Base-by-base conservation (phyloP, 495 filamentous ascomycete species). In the Copromyces sp. region DNA sequence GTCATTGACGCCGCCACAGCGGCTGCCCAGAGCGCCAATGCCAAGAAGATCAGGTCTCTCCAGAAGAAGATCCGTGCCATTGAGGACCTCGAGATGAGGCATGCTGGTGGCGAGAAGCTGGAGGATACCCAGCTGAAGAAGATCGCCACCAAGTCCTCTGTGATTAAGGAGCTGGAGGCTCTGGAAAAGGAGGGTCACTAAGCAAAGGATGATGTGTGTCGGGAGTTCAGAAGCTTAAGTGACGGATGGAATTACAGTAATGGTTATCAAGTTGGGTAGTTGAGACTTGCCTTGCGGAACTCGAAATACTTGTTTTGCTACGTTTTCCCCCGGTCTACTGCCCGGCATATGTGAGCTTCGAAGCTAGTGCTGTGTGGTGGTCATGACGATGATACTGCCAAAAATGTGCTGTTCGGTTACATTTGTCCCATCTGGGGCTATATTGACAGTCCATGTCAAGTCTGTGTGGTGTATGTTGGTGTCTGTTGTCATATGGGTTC, bases 91-190 rank as follows among this genome's bases (percentile, higher is more conserved):
- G 97, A 98, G 86, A 95, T 97, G 94, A 88, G 95, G 70, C 89
- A 93, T 74, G 95, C 95, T 4, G 89, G 89, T 42, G 96, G 95
- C 12, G 95, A 99, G 87, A 98, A 97, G 84, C 80, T 99, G 72
- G 95, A 99, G 82, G 94, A 97, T 80, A 99, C 95, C 68, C 95
- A 99, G 85, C 89, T 98, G 86, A 96, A 95, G 88, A 99, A 99
- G 87, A 99, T 99, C 74, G 87, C 88, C 29, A 99, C 94, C 5
- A 96, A 98, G 84, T 85, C 89, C 40, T 79, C 85, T 9, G 93
- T 99, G 40, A 86, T 93, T 71, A 92, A 89, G 81, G 95, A 99
- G 82, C 81, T 99, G 69, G 87, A 90, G 40, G 77, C 75, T 9
- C 59, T 86, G 69, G 84, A 83, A 77, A 80, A 74, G 75, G 82